Evolutionary conservation across 495 filamentous ascomycete species (phyloP), one percentile per base, ranked within the genome.

Genomic region (Staphylotrichum longicolle): DNA sequence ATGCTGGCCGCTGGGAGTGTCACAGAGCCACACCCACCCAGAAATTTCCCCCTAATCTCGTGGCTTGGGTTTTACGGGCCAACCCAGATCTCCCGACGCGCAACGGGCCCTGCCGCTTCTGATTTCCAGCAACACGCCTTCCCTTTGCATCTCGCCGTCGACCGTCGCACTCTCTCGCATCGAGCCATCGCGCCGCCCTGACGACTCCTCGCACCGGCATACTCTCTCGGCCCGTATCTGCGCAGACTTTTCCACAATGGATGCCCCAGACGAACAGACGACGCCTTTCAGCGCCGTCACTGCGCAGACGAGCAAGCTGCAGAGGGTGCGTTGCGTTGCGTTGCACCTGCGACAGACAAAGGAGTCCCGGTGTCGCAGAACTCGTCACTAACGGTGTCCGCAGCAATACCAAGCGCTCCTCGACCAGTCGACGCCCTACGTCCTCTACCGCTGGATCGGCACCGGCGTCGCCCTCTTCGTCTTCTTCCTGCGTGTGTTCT

Each of bases 351-450:
- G 20, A 27, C 20, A 27, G 52, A 61, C 14, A 57, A 53, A 37
- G 30, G 44, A 20, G 2, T 9, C 27, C 0, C 27, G 12, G 34
- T 62, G 41, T 34, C 33, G 46, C 60, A 27, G 33, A 50, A 42
- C 40, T 11, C 14, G 3, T n/a, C 9, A 44, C 62, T 67, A 42
- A 68, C 59, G 2, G 20, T 14, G 49, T 27, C 9, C 6, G 20
- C 48, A 98, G 93, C 83, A 92, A 83, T 98, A 95, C 74, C 94
- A 98, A 89, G 81, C 90, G 57, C 91, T 91, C 63, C 88, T 98
- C 53, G 94, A 98, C 77, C 88, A 91, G 73, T 90, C 86, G 42
- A 96, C 92, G 2, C 94, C 94, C 7, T 95, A 86, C 73, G 85
- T 88, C 44, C 74, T 85, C 56, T 96, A 97, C 75, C 85, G 94